These are phyloP conservation scores for Crotalaria pallida DNA, from an alignment of 306 rosid species.

Conservation along the genomic window DNA sequence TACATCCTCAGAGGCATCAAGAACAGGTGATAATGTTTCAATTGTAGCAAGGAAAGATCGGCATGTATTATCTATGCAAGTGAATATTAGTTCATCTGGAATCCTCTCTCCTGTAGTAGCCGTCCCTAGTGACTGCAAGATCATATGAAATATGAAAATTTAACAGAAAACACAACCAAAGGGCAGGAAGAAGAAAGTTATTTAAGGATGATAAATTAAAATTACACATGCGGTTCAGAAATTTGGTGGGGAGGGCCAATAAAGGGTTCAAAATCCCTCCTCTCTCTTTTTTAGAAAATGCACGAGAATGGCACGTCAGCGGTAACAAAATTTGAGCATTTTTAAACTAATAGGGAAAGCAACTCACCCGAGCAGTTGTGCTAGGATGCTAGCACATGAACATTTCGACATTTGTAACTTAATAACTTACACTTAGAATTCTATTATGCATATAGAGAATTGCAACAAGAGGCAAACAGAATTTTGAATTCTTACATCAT, in stretches of 20 bases:
- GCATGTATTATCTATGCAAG: constrained; percentile 61
- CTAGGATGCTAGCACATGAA: background rate
- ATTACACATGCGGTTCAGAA: too few species aligned
- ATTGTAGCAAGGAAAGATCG: constrained; percentile 51
- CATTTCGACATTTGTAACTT: constrained; percentile 4
- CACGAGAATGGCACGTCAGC: background rate
- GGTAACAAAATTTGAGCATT: too few species aligned
- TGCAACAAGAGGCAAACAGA: constrained; percentile 10
- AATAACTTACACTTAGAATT: background rate
- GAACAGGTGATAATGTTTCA: constrained; percentile 50
- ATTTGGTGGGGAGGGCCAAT: too few species aligned
- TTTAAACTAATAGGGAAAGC: background rate
- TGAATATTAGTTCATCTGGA: constrained; percentile 39
- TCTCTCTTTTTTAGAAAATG: background rate
- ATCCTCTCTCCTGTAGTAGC: constrained; percentile 32
- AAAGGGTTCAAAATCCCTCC: too few species aligned
- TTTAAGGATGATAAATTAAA: background rate
- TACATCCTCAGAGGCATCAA: constrained; percentile 50
- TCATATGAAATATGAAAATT: constrained; percentile 19
- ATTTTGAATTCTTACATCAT: constrained; percentile 58
- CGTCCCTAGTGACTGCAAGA: constrained; percentile 51
- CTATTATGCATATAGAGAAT: constrained; percentile 1
- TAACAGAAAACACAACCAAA: constrained; percentile 5
- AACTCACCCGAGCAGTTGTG: background rate
- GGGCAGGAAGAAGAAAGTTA: background rate